Conservation (phyloP, 73 alveolate species). For the Paramecium primaurelia region DNA sequence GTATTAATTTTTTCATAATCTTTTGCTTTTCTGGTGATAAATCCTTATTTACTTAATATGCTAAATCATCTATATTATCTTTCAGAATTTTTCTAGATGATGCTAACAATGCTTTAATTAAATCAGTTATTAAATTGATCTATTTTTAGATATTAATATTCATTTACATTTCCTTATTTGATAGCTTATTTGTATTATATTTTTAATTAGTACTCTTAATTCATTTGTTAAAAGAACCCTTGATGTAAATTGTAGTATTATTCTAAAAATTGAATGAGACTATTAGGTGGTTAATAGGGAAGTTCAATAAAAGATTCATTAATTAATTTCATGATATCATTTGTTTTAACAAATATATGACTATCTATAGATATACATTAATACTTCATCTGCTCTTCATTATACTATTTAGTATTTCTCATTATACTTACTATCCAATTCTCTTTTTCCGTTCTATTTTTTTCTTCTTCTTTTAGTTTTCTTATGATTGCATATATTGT, state of each 20-base stretch:
- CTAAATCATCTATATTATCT: conserved; percentile 32
- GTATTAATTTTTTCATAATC: neutral
- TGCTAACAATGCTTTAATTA: neutral
- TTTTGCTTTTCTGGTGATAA: neutral
- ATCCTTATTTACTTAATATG: neutral
- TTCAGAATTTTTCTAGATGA: neutral
- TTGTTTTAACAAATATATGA: conserved; percentile 15
- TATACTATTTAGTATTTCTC: conserved; percentile 6
- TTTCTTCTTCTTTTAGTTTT: conserved; percentile 26
- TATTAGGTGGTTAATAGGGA: neutral
- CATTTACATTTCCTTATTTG: conserved; percentile 5
- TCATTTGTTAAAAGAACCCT: neutral
- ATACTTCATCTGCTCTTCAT: conserved; percentile 33
- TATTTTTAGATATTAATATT: neutral
- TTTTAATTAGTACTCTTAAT: neutral
- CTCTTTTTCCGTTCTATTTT: conserved; percentile 41
- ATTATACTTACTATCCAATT: conserved; percentile 28
- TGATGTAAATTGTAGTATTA: neutral
- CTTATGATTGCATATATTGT: conserved; percentile 9
- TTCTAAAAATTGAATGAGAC: neutral
- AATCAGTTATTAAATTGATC: conserved; percentile 12
- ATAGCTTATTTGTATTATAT: neutral
- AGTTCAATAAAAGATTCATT: neutral
- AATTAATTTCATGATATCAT: conserved; percentile 35
- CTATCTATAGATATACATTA: neutral